Evolutionary conservation across 2,329 filamentous ascomycete species (phyloP), one percentile per base, ranked within the genome.

Genomic region (Aureobasidium uvarum): DNA sequence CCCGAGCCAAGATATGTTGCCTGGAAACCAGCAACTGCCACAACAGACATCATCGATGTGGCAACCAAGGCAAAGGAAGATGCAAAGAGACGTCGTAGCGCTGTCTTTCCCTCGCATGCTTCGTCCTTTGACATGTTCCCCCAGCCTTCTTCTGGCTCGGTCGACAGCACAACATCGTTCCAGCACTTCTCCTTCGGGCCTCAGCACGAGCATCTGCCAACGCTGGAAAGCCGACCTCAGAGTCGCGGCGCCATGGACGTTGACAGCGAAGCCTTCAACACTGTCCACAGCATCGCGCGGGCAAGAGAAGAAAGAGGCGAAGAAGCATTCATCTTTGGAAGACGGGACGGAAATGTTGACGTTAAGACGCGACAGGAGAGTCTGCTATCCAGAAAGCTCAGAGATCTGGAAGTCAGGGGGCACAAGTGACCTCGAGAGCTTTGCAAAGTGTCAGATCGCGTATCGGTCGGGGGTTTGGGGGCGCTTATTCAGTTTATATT

Each of bases 1-100:
- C 94, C 94, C 0, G 92, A 97, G 70, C 95, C 95, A 23, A 86
- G 88, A 23, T 99, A 92, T 74, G 91, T 88, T 64, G 83, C 88
- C 1, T 98, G 96, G 79, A 96, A 93, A 74, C 85, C 90, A 1
- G 74, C 14, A 78, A 78, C 52, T 2, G 23, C 33, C 18, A 31
- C 10, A 5, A 28, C 13, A 50, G 58, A 39, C 18, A 20, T 13
- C 7, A 20, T 25, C 10, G 59, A 38, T 3, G 20, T 39, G 5
- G 31, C 58, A 11, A 46, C 43, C 2, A 46, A 33, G 6, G 20
- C 28, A 50, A 64, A 71, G 7, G 75, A 75, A 20, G 69, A 70
- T 39, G 68, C 69, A 59, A 62, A 71, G 43, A 70, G 76, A 60
- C 73, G 75, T 43, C 71, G 72, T 25, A 75, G 71, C 6, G 71